These are phyloP conservation scores for Triticum dicoccoides DNA, from an alignment of 176 grass and related monocot species.

Conservation along the genomic window DNA sequence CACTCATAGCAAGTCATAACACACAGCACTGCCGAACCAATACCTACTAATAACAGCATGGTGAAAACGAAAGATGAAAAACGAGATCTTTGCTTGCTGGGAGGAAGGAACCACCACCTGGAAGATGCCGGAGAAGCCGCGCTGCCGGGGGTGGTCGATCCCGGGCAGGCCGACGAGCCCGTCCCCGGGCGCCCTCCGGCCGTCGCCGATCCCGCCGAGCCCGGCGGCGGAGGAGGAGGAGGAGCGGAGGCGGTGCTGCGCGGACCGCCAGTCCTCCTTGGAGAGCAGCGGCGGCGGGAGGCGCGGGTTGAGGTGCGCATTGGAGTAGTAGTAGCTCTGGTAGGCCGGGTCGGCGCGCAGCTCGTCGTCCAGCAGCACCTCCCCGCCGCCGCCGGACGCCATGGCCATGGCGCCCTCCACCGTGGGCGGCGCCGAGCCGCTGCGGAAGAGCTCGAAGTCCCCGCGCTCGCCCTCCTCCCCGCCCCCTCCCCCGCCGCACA, in stretches of 20 bases:
- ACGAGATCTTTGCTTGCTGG: constrained; percentile 13
- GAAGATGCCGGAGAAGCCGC: constrained; percentile 52
- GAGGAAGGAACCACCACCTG: constrained; percentile 46
- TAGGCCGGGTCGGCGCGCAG: constrained; percentile 63
- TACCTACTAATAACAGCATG: neutral
- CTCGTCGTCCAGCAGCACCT: constrained; percentile 49
- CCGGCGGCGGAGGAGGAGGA: neutral
- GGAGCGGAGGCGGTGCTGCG: constrained; percentile 46
- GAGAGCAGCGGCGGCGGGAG: constrained; percentile 65
- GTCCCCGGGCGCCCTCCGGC: constrained; percentile 34
- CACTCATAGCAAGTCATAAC: too few relatives aligned
- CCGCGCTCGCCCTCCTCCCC: constrained; percentile 37
- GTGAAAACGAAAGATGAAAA: neutral
- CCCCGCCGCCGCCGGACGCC: constrained; percentile 30
- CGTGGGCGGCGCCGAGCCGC: constrained; percentile 71
- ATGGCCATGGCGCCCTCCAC: constrained; percentile 49
- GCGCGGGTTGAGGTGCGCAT: constrained; percentile 75
- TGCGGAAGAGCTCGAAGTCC: constrained; percentile 69
- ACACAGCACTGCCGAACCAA: neutral
- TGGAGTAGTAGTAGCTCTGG: constrained; percentile 67
- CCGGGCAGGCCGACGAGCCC: constrained; percentile 44
- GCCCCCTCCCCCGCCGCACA: constrained; percentile 16
- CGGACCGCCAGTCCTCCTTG: constrained; percentile 69
- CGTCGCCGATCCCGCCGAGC: constrained; percentile 58
- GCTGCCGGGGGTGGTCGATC: constrained; percentile 47